phyloP scores from a whole-genome alignment of 129 eudicot genomes.

The Artemisia tridentata region DNA sequence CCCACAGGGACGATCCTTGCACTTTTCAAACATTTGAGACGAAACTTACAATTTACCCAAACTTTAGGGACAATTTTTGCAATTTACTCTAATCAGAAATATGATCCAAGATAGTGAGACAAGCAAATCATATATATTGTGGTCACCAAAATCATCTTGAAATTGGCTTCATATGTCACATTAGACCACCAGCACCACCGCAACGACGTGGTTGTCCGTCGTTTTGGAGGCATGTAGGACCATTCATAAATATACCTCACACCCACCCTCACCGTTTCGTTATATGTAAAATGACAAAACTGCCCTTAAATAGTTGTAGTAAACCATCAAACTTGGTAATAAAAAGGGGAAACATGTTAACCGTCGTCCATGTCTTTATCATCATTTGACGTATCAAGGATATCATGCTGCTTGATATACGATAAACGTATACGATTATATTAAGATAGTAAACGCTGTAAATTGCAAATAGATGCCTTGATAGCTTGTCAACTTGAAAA shows the following conservation, averaged over 20 bases:
- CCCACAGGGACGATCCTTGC: no score
- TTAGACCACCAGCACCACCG: conserved; percentile 25
- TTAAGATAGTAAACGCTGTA: not conserved
- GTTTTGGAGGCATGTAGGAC: conserved; percentile 45
- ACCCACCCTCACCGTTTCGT: conserved; percentile 17
- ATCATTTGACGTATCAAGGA: not conserved
- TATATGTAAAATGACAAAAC: not conserved
- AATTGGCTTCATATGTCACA: conserved; percentile 41
- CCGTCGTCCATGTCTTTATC: not conserved
- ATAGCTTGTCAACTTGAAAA: conserved; percentile 19
- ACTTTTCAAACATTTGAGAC: no score
- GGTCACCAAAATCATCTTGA: conserved; percentile 36
- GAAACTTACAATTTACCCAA: no score
- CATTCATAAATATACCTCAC: conserved; percentile 19
- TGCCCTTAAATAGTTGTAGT: not conserved
- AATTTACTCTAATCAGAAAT: conserved; percentile 15
- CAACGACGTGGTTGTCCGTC: conserved; percentile 52
- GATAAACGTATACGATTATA: not conserved
- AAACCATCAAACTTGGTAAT: not conserved
- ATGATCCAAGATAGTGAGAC: conserved; percentile 48
- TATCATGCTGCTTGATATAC: no score
- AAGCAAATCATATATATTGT: conserved; percentile 46
- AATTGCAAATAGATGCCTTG: conserved; percentile 15
- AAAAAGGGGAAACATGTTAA: not conserved
- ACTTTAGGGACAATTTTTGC: no score